Base-by-base conservation (phyloP, 441 rosid genomes). In the Populus tomentosa region DNA sequence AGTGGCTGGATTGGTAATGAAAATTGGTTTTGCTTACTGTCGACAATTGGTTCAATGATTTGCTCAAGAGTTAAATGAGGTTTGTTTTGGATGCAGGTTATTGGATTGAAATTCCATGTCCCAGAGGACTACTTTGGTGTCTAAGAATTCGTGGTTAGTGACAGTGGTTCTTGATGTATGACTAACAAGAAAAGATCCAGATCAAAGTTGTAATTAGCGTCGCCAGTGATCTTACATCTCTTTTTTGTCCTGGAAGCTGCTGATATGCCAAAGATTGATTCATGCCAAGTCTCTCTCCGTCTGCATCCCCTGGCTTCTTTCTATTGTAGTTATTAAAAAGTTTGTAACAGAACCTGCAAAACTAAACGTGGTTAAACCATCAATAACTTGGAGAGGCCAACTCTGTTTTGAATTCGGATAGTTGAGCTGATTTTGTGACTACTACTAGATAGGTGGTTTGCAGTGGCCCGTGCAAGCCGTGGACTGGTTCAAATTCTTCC, bases 121-220 rank as follows among this genome's bases (percentile, higher is more conserved):
- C 97, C 94, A 0, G 98, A 93, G 89, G 99, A 92, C 82, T 95
- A 87, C 83, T 93, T 95, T 46, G 53, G 69, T 69, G 56, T 70
- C 10, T 78, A 61, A 76, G 77, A 14, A 2, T 62, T 36, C 21
- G 20, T 50, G 59, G 59, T 50, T 50, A 50, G 59, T 14, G 59
- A 4, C n/a, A 21, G 59, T 35, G 9, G 32, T 0, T 10, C 32
- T 21, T 46, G 26, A 38, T 42, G 64, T 6, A 67, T 16, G 13
- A 26, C 18, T 40, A 24, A 5, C 7, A 24, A 36, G 30, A 3
- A 13, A 28, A 36, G 66, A 38, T 75, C 71, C 33, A 32, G 42
- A 50, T 67, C 72, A 21, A 71, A 70, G 32, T 70, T 42, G 56
- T 30, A 46, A 76, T 78, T 7, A 71, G n/a, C 8, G 3, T 66